These are phyloP conservation scores for Balakata baccata DNA, from an alignment of 345 rosid species.

Conservation along the genomic window DNA sequence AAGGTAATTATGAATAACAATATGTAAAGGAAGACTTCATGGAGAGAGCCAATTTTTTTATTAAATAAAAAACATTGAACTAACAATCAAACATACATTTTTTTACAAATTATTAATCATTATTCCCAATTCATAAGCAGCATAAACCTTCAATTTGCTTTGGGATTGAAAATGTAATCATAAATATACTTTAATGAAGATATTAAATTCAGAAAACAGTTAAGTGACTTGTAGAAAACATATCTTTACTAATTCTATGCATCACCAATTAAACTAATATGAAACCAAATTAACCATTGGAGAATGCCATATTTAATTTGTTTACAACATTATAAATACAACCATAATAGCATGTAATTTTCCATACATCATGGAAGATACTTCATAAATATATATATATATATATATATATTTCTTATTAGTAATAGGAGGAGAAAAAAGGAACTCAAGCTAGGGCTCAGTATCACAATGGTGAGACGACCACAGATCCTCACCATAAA, in stretches of 20 bases:
- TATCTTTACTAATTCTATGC: neutral
- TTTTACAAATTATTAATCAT: neutral
- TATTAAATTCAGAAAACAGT: neutral
- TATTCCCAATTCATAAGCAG: neutral
- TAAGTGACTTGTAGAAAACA: neutral
- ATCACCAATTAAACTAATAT: neutral
- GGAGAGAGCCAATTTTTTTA: neutral
- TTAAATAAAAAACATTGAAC: neutral
- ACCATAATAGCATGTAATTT: neutral
- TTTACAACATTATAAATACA: neutral
- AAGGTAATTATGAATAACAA: neutral
- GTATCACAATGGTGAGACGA: too few species aligned
- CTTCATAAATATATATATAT: too few species aligned
- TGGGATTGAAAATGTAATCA: neutral
- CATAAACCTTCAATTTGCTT: neutral
- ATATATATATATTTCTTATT: too few species aligned
- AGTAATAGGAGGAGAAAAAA: neutral
- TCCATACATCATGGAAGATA: neutral
- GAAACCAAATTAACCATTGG: neutral
- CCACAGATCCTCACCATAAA: neutral
- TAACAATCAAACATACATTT: neutral
- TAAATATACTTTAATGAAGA: neutral
- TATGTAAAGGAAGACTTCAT: neutral
- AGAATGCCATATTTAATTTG: neutral
- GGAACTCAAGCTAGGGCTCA: neutral